Evolutionary conservation across 2,329 filamentous ascomycete genomes (phyloP), one percentile per base, ranked within the genome.

Genomic region (Diplodia intermedia): DNA sequence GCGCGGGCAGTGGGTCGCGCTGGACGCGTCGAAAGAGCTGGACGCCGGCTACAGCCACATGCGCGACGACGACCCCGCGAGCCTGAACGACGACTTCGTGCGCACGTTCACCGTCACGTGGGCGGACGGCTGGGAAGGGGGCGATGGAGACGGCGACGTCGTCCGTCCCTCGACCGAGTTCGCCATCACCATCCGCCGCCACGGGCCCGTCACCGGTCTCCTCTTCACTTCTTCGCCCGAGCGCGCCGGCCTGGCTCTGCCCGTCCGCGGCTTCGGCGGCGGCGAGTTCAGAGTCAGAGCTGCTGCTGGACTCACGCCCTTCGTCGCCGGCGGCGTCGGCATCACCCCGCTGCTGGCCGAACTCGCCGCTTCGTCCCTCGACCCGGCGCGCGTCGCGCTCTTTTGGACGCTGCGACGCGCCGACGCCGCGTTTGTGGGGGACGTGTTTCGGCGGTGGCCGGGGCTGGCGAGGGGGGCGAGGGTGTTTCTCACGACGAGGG

Each of bases 81-180:
- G 88, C 72, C 77, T 97, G 18, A 97, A 97, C 73, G 93, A 97
- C 75, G 92, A 97, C 75, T 94, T 88, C 70, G 83, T 95, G 4
- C 84, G 93, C 33, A 96, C 92, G 0, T 97, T 97, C 74, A 97
- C 93, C 1, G 85, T 97, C 0, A 91, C 90, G 1, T 91, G 86
- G n/a, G 38, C 65, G 2, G 86, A 89, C 0, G 72, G 29, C 4
- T 52, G 60, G 57, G n/a, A 38, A 8, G 31, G 31, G 31, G 20
- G 49, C 1, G 36, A 8, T 6, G 14, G 31, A 0, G 57, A n/a
- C 9, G 18, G 29, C 0, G 33, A 4, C 2, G 49, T 14, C 0
- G 47, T 50, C 15, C 20, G 7, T 14, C 36, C 23, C n/a, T 57
- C 53, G 11, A 57, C 14, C 5, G 8, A 18, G 1, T 85, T 95